Conservation (phyloP, 257 asterid species). For the Striga asiatica region DNA sequence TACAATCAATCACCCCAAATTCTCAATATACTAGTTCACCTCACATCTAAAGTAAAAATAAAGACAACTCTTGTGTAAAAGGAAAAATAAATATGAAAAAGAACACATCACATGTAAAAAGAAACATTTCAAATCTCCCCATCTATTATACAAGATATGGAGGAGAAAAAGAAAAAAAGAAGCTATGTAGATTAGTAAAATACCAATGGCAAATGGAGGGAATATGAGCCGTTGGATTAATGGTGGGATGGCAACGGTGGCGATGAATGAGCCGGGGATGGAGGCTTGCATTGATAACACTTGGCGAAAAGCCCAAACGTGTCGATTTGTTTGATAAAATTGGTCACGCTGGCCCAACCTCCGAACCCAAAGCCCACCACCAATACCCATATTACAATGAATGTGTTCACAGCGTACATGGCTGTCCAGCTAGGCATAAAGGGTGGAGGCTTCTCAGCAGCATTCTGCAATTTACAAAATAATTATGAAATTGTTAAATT, state of each 20-base stretch:
- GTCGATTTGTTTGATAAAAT: slow-evolving; percentile 64
- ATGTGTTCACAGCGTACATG: slow-evolving; percentile 59
- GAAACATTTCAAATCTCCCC: slow-evolving; percentile 30
- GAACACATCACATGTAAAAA: slow-evolving; percentile 35
- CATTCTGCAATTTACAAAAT: slow-evolving; percentile 41
- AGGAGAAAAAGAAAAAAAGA: background rate
- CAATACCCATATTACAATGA: slow-evolving; percentile 59
- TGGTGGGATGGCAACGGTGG: slow-evolving; percentile 28
- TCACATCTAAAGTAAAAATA: slow-evolving; percentile 18
- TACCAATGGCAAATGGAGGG: background rate
- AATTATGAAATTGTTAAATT: background rate
- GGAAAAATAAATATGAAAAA: slow-evolving; percentile 1
- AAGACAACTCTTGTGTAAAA: background rate
- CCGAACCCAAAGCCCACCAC: slow-evolving; percentile 94
- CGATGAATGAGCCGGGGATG: slow-evolving; percentile 23
- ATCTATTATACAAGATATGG: slow-evolving; percentile 44
- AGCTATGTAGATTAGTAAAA: background rate
- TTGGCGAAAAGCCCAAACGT: slow-evolving; percentile 93
- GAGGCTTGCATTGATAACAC: slow-evolving; percentile 82
- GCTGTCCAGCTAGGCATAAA: slow-evolving; percentile 83
- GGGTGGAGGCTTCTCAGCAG: slow-evolving; percentile 87
- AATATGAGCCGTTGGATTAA: slow-evolving; percentile 17
- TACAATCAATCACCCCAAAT: slow-evolving; percentile 33
- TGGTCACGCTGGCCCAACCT: slow-evolving; percentile 94
- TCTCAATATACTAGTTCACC: slow-evolving; percentile 39